Percentiles rank a stretch among this genome's conserved stretches.
Evolutionary conservation across 257 asterid species (phyloP).

Genomic region (Penstemon eatonii): DNA sequence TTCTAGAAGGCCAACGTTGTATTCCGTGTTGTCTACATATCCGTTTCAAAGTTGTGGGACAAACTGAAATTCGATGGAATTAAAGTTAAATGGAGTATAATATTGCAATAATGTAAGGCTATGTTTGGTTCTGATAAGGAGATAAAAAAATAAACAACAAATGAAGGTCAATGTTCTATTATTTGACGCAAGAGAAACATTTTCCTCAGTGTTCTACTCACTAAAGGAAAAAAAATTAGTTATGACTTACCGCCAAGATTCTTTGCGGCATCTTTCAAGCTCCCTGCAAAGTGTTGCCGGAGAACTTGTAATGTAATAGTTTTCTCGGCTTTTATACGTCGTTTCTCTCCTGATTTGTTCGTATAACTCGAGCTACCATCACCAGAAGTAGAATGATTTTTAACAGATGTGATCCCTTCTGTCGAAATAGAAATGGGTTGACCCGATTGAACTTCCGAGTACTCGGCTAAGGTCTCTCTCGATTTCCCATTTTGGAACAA

Average conservation of each 20-base stretch:
- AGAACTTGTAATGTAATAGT: conserved; percentile 77
- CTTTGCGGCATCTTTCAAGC: conserved; percentile 93
- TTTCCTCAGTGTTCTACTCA: too few species aligned
- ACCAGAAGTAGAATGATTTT: conserved; percentile 42
- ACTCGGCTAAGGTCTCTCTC: conserved; percentile 26
- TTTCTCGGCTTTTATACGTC: conserved; percentile 69
- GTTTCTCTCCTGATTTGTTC: conserved; percentile 50
- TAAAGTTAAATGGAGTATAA: too few species aligned
- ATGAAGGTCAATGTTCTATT: too few species aligned
- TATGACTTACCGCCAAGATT: conserved; percentile 82
- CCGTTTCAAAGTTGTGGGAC: conserved; percentile 97
- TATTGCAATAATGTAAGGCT: too few species aligned
- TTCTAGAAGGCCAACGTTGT: conserved; percentile 95
- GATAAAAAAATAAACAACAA: too few species aligned
- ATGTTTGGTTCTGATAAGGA: too few species aligned
- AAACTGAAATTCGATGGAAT: conserved; percentile 52
- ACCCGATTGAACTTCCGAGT: conserved; percentile 28
- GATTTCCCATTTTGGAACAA: conserved; percentile 33
- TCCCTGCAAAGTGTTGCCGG: conserved; percentile 87
- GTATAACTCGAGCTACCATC: conserved; percentile 40
- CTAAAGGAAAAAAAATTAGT: background rate
- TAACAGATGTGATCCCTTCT: conserved; percentile 35
- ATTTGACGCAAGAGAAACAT: too few species aligned
- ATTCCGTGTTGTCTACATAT: conserved; percentile 94
- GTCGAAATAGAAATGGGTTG: conserved; percentile 40